These are phyloP conservation scores for Coix lacrymajobi DNA, from an alignment of 176 grass and related monocot genomes.

Conservation along the genomic window DNA sequence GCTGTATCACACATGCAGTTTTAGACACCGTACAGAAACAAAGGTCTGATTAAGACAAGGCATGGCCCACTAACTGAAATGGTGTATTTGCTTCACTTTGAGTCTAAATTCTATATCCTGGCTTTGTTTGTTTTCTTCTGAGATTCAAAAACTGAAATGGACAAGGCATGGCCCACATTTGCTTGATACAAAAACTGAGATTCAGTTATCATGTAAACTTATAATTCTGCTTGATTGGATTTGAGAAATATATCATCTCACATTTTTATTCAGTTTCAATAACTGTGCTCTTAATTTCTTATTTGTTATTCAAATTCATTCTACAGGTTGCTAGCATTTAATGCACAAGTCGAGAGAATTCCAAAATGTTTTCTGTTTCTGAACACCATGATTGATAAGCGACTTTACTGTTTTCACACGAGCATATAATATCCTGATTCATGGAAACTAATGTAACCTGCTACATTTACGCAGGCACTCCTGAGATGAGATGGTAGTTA, in stretches of 20 bases:
- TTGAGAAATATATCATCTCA: background rate
- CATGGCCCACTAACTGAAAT: background rate
- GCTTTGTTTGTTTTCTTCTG: background rate
- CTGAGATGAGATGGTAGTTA: background rate
- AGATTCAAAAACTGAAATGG: background rate
- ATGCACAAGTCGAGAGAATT: background rate
- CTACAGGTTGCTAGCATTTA: background rate
- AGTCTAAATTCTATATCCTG: background rate
- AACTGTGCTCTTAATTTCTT: background rate
- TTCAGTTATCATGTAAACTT: background rate
- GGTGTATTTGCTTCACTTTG: background rate
- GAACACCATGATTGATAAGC: background rate
- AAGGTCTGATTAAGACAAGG: background rate
- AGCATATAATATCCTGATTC: constrained; percentile 6
- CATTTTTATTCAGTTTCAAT: background rate
- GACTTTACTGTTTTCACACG: background rate
- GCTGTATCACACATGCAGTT: background rate
- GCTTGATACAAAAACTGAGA: background rate
- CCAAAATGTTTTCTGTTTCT: background rate
- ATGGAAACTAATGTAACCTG: background rate
- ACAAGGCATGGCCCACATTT: too few relatives aligned
- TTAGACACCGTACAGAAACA: background rate
- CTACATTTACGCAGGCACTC: constrained; percentile 1
- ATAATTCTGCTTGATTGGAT: background rate
- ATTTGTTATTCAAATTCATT: background rate